Evolutionary conservation across 495 filamentous ascomycete genomes (phyloP).

Genomic region (Rostrohypoxylon terebratum): DNA sequence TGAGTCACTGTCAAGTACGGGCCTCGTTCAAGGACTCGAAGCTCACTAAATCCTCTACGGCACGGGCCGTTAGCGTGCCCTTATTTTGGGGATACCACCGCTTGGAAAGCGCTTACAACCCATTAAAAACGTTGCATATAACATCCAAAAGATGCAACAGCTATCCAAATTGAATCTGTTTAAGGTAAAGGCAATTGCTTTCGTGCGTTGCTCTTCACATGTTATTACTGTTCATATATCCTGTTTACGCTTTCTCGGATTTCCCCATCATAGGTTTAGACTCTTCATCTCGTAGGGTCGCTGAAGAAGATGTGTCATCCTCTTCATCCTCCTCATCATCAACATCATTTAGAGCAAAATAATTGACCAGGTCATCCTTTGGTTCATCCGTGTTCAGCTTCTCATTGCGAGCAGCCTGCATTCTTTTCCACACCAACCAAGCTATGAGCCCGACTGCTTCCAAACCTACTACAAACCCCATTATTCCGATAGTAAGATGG

Average conservation of each 20-base stretch:
- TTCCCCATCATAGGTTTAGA: conserved; percentile 17
- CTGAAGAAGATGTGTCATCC: background rate
- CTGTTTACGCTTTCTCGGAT: conserved; percentile 2
- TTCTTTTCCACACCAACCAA: conserved; percentile 6
- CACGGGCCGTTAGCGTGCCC: background rate
- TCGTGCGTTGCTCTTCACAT: background rate
- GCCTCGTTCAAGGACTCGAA: background rate
- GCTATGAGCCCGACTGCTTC: conserved; percentile 10
- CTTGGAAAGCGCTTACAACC: background rate
- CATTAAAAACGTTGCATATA: background rate
- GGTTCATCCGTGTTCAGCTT: background rate
- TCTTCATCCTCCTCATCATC: conserved; percentile 15
- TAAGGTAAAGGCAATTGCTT: background rate
- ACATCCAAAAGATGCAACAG: background rate
- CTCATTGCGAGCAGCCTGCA: conserved; percentile 4
- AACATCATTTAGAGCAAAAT: background rate
- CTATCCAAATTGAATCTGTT: background rate
- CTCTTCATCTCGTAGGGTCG: conserved; percentile 4
- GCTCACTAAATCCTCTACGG: background rate
- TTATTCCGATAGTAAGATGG: background rate
- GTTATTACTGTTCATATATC: background rate
- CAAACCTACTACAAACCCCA: background rate
- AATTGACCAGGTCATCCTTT: background rate
- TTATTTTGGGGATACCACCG: no score
- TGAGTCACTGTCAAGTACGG: background rate